These are phyloP conservation scores for Brettanomyces bruxellensis DNA, from an alignment of 805 yeast species.

Conservation along the genomic window DNA sequence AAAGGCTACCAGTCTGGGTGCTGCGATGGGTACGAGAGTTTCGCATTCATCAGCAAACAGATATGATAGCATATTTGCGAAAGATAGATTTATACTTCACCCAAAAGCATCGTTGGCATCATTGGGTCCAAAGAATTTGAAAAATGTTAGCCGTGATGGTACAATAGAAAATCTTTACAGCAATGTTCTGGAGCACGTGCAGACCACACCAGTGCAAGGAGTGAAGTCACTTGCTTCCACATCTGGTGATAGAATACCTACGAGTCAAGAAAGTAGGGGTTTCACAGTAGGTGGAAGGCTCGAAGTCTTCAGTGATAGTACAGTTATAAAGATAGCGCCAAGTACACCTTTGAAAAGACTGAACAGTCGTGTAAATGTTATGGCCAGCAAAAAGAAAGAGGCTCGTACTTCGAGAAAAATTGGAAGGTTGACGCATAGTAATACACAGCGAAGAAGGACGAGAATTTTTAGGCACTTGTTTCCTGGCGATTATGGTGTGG, in stretches of 20 bases:
- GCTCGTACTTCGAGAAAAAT: neutral
- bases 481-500: neutral
- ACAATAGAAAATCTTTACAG: slow-evolving; percentile 19
- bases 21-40: neutral
- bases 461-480: neutral
- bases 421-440: neutral
- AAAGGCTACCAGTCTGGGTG: neutral
- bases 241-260: slow-evolving; percentile 7
- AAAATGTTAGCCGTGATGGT: slow-evolving; percentile 3
- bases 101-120: slow-evolving; percentile 28
- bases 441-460: neutral
- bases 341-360: slow-evolving; percentile 62
- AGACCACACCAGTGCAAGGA: slow-evolving; percentile 25
- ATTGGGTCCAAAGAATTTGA: slow-evolving; percentile 7
- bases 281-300: slow-evolving; percentile 42
- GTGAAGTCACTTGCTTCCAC: slow-evolving; percentile 11
- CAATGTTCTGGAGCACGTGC: slow-evolving; percentile 21
- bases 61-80: neutral
- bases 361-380: slow-evolving; percentile 21
- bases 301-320: slow-evolving; percentile 39
- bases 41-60: neutral
- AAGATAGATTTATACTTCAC: slow-evolving; percentile 18
- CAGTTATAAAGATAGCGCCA: slow-evolving; percentile 41
- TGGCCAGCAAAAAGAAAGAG: neutral
- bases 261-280: slow-evolving; percentile 23